Conservation (phyloP, 495 filamentous ascomycete species). For the Jackrogersella minutella region DNA sequence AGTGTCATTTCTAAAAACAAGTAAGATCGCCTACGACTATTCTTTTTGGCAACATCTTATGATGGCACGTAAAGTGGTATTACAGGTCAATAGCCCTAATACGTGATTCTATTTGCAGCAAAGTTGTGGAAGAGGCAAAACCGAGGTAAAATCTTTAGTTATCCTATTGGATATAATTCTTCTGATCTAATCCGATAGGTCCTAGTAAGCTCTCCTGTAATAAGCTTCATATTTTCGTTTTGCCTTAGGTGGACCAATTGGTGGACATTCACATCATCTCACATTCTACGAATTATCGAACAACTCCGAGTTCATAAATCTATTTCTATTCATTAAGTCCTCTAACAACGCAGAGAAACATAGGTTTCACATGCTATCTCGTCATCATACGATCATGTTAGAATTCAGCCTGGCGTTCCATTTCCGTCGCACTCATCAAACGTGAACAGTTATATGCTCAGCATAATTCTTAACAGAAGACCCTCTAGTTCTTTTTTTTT, state of each 20-base stretch:
- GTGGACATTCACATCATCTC: not conserved
- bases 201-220: no score
- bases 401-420: constrained; percentile 24
- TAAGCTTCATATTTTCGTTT: no score
- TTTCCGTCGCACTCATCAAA: constrained; percentile 35
- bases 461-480: constrained; percentile 23
- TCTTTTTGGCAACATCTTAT: not conserved
- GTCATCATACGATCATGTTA: constrained; percentile 23
- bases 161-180: no score
- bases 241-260: not conserved
- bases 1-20: not conserved
- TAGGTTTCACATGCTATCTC: constrained; percentile 14
- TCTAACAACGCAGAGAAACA: constrained; percentile 14
- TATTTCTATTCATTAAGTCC: constrained; percentile 37
- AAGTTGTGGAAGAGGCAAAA: not conserved
- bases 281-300: not conserved
- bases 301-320: constrained; percentile 4
- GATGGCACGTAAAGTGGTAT: not conserved
- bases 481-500: constrained; percentile 2
- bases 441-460: constrained; percentile 28
- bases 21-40: not conserved
- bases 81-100: constrained; percentile 5
- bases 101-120: not conserved
- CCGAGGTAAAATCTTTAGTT: no score
- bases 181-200: no score